phyloP scores from a whole-genome alignment of 495 filamentous ascomycete species.

The Articulospora tetracladia region DNA sequence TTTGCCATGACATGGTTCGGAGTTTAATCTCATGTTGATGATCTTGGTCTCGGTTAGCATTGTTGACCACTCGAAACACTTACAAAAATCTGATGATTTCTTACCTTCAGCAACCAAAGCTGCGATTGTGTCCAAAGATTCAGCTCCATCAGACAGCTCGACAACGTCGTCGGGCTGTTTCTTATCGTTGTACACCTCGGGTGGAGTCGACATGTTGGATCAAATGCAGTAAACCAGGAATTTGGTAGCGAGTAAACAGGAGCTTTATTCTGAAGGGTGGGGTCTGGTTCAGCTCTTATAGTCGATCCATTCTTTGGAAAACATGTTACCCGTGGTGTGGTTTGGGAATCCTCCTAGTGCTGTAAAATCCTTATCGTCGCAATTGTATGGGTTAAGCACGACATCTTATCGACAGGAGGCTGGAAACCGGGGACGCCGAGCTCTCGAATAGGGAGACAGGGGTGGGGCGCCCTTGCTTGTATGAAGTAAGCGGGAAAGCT shows the following conservation, averaged over 20 bases:
- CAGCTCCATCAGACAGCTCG: slow-evolving; percentile 4
- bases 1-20: slow-evolving; percentile 46
- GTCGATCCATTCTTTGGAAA: neutral
- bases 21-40: slow-evolving; percentile 43
- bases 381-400: neutral
- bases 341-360: too few relatives aligned
- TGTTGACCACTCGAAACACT: neutral
- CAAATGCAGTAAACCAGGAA: too few relatives aligned
- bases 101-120: slow-evolving; percentile 16
- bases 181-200: neutral
- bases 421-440: neutral
- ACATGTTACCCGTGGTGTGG: too few relatives aligned
- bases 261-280: neutral
- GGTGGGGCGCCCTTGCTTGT: neutral
- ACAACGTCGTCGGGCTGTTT: slow-evolving; percentile 2
- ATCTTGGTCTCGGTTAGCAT: slow-evolving; percentile 21
- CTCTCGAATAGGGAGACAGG: neutral
- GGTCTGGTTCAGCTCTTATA: neutral
- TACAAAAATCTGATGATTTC: slow-evolving; percentile 1
- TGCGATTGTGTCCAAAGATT: neutral
- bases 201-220: neutral
- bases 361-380: neutral
- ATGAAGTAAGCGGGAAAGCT: neutral
- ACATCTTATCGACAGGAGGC: neutral
- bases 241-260: neutral